Evolutionary conservation across 768 basidiomycete species (phyloP).

Genomic region (Lentinula sp.): DNA sequence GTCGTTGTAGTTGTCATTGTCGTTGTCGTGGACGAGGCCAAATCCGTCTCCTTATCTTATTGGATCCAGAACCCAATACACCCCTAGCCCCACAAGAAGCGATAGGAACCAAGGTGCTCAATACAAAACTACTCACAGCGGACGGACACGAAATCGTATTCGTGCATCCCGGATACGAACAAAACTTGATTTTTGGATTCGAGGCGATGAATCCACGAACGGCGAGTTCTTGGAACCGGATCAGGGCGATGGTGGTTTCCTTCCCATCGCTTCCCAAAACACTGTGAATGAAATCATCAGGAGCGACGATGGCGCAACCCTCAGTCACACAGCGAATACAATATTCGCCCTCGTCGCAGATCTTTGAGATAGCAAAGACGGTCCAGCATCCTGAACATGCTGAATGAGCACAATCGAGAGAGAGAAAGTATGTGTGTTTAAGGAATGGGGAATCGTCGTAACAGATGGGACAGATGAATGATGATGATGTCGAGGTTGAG

Average conservation of each 20-base stretch:
- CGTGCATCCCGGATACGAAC: no score
- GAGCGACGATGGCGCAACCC: constrained; percentile 32
- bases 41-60: no score
- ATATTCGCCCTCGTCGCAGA: constrained; percentile 53
- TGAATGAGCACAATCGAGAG: constrained; percentile 63
- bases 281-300: constrained; percentile 35
- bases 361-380: constrained; percentile 54
- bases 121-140: no score
- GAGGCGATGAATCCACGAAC: constrained; percentile 90
- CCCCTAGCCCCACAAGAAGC: constrained; percentile 6
- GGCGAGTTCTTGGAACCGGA: constrained; percentile 80
- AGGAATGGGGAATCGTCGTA: no score
- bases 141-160: no score
- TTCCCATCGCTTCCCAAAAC: no score
- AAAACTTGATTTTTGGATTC: constrained; percentile 34
- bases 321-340: constrained; percentile 65
- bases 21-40: no score
- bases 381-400: constrained; percentile 86
- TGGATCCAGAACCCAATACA: no score
- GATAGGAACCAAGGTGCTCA: background rate
- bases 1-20: no score
- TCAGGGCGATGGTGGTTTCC: constrained; percentile 34
- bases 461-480: no score
- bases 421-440: no score
- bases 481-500: no score